Percentiles rank a stretch among this genome's conserved stretches.
These are phyloP conservation scores for Pichia sp. DNA, from an alignment of 1,139 yeast genomes.

Conservation along the genomic window DNA sequence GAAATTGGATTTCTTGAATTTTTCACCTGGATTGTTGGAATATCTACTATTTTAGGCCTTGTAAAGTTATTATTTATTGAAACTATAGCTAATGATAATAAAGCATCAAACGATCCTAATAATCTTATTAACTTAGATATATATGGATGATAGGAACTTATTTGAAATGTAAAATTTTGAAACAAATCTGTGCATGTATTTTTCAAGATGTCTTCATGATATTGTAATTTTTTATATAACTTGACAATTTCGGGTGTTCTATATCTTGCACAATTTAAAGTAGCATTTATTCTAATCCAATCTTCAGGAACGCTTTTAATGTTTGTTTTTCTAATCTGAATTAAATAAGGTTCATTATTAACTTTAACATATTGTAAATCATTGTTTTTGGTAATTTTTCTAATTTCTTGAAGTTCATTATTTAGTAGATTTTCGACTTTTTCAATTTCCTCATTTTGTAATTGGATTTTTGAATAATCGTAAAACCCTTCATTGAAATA, in stretches of 20 bases:
- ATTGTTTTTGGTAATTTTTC: slow-evolving; percentile 49
- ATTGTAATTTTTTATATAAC: slow-evolving; percentile 51
- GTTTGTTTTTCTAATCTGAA: slow-evolving; percentile 65
- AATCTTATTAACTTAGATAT: slow-evolving; percentile 46
- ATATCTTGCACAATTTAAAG: slow-evolving; percentile 66
- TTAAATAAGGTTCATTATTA: slow-evolving; percentile 59
- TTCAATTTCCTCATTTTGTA: slow-evolving; percentile 39
- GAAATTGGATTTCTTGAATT: slow-evolving; percentile 78
- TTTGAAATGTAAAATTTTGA: slow-evolving; percentile 41
- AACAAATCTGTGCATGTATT: slow-evolving; percentile 54
- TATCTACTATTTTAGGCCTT: slow-evolving; percentile 52
- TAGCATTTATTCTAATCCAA: slow-evolving; percentile 74
- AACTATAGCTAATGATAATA: slow-evolving; percentile 63
- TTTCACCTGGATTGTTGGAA: slow-evolving; percentile 45
- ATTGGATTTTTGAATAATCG: slow-evolving; percentile 36
- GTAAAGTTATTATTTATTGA: slow-evolving; percentile 41
- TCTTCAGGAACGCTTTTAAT: slow-evolving; percentile 55
- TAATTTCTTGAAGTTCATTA: slow-evolving; percentile 44
- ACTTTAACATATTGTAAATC: slow-evolving; percentile 51
- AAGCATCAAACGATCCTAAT: slow-evolving; percentile 65
- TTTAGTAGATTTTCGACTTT: slow-evolving; percentile 38
- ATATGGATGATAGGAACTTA: slow-evolving; percentile 45
- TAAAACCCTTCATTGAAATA: slow-evolving; percentile 47
- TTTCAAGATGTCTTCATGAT: slow-evolving; percentile 55
- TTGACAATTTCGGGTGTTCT: slow-evolving; percentile 53